phyloP scores from a whole-genome alignment of 306 rosid genomes.

The Clitoria ternatea region DNA sequence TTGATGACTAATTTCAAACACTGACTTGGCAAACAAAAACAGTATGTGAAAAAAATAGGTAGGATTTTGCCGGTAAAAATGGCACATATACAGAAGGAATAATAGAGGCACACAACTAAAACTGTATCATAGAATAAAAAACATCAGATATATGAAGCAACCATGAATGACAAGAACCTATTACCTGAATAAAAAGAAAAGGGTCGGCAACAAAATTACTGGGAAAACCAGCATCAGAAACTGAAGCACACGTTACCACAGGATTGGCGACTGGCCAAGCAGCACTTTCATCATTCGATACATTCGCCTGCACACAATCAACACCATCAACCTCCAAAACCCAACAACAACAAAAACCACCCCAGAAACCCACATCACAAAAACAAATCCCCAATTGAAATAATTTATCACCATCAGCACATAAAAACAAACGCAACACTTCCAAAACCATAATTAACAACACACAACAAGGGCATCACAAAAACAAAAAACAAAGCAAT shows the following conservation, averaged over 20 bases:
- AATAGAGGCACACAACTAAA: not conserved
- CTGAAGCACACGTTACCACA: conserved; percentile 86
- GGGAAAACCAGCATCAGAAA: conserved; percentile 84
- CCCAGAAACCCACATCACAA: conserved; percentile 12
- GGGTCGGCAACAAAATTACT: conserved; percentile 99
- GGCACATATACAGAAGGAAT: not conserved
- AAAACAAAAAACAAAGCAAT: not conserved
- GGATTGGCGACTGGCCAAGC: conserved; percentile 99
- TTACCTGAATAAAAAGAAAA: conserved; percentile 81
- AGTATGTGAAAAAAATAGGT: not conserved
- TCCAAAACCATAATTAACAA: not conserved
- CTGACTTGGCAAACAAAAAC: conserved; percentile 7
- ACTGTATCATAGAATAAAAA: conserved; percentile 22
- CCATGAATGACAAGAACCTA: conserved; percentile 2
- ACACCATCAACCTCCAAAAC: conserved; percentile 22
- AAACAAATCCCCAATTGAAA: conserved; percentile 7
- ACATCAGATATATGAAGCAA: conserved; percentile 11
- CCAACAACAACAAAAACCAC: not conserved
- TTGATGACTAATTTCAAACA: conserved; percentile 12
- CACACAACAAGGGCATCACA: not conserved
- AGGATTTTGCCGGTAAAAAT: conserved; percentile 1
- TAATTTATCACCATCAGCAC: not conserved
- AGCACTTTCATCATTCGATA: conserved; percentile 62
- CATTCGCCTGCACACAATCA: conserved; percentile 54
- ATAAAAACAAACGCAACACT: not conserved